phyloP scores from a whole-genome alignment of 1,139 yeast species.

The Debaryomycetaceae sp. region DNA sequence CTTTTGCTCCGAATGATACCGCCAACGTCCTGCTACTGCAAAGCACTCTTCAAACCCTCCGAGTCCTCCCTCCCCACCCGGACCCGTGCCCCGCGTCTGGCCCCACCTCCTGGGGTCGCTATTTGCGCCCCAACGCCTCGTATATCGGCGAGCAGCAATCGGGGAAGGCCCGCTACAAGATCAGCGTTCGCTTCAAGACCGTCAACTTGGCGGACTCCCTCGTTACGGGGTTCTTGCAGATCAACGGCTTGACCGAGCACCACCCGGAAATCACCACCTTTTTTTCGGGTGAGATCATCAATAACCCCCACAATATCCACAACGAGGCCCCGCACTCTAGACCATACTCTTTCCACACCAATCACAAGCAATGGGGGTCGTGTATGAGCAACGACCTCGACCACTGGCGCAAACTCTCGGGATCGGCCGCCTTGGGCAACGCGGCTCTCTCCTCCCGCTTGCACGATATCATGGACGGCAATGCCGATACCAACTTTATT shows the following conservation, averaged over 20 bases:
- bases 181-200: constrained; percentile 58
- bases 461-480: constrained; percentile 19
- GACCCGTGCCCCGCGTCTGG: too few relatives aligned
- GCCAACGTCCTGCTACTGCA: not conserved
- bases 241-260: constrained; percentile 66
- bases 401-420: constrained; percentile 77
- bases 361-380: constrained; percentile 47
- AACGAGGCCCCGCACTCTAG: too few relatives aligned
- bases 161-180: constrained; percentile 57
- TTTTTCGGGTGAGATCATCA: constrained; percentile 78
- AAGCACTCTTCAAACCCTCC: not conserved
- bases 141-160: constrained; percentile 68
- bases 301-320: constrained; percentile 39
- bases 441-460: constrained; percentile 11
- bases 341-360: constrained; percentile 29
- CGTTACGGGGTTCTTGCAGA: constrained; percentile 69
- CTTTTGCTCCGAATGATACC: too few relatives aligned
- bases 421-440: constrained; percentile 17
- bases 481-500: constrained; percentile 33
- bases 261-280: constrained; percentile 77
- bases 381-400: constrained; percentile 59
- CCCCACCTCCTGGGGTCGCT: too few relatives aligned
- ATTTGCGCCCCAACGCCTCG: constrained; percentile 51
- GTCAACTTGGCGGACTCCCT: constrained; percentile 54
- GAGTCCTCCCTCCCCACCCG: constrained; percentile 7